These are phyloP conservation scores for Leishmania tarentolae DNA, from an alignment of 208 protist genomes.

Conservation along the genomic window DNA sequence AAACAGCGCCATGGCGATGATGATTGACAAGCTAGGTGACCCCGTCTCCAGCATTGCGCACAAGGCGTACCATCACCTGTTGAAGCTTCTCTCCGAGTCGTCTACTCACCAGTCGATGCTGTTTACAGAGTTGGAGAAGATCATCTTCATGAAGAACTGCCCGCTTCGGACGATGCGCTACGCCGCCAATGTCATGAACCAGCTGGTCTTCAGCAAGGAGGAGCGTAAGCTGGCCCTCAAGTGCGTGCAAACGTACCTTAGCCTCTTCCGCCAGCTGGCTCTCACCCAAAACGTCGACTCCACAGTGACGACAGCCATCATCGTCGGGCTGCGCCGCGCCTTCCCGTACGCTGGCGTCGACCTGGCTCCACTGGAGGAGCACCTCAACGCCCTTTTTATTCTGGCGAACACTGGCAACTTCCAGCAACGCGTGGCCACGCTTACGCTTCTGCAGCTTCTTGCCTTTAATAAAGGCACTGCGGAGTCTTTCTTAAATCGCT, in stretches of 20 bases:
- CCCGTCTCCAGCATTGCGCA: conserved; percentile 70
- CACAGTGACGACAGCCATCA: conserved; percentile 88
- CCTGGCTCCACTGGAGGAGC: conserved; percentile 75
- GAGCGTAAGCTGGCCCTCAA: conserved; percentile 90
- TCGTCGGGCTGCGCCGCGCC: conserved; percentile 90
- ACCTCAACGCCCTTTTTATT: conserved; percentile 90
- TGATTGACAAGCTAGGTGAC: conserved; percentile 93
- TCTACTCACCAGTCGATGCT: conserved; percentile 85
- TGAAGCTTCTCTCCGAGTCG: conserved; percentile 82
- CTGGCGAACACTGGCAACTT: conserved; percentile 89
- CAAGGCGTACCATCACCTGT: conserved; percentile 88
- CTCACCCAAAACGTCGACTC: conserved; percentile 70
- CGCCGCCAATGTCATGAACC: conserved; percentile 91
- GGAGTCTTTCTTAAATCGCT: conserved; percentile 77
- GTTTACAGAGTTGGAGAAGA: conserved; percentile 91
- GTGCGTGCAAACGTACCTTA: conserved; percentile 88
- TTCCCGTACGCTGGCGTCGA: conserved; percentile 91
- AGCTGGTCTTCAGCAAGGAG: conserved; percentile 92
- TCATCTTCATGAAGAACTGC: conserved; percentile 92
- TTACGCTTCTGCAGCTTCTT: conserved; percentile 88
- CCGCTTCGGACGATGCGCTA: conserved; percentile 89
- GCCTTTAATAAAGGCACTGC: conserved; percentile 69
- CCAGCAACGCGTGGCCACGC: conserved; percentile 84
- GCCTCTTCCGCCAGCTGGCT: conserved; percentile 85
- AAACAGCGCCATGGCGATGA: conserved; percentile 81